These are phyloP conservation scores for Hanseniaspora sp. DNA, from an alignment of 1,139 yeast species.

Conservation along the genomic window DNA sequence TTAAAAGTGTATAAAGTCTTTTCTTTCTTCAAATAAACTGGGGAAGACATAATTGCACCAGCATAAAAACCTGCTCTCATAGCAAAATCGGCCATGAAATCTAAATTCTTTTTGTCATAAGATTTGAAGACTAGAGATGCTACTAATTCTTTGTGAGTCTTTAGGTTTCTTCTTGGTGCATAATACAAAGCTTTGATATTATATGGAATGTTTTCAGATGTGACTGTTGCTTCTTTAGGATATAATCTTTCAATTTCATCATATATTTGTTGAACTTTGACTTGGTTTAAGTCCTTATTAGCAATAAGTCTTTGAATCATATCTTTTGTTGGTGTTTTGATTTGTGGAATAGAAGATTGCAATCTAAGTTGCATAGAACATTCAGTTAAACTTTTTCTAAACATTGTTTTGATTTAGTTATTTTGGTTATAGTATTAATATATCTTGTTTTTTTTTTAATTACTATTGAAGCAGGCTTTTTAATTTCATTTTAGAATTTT, in stretches of 20 bases:
- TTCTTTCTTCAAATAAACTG: conserved; percentile 55
- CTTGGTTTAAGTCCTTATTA: background rate
- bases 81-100: conserved; percentile 74
- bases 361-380: background rate
- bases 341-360: background rate
- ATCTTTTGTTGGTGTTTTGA: background rate
- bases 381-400: background rate
- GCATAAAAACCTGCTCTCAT: conserved; percentile 81
- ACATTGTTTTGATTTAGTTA: background rate
- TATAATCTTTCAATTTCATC: conserved; percentile 8
- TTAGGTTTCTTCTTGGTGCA: conserved; percentile 63
- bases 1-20: conserved; percentile 90
- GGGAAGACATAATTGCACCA: conserved; percentile 71
- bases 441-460: too few relatives aligned
- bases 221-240: conserved; percentile 4
- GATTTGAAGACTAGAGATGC: conserved; percentile 66
- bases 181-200: conserved; percentile 73
- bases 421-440: background rate
- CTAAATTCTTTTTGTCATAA: conserved; percentile 57
- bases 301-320: conserved; percentile 5
- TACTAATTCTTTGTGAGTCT: conserved; percentile 59
- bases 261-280: background rate
- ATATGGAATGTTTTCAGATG: conserved; percentile 43
- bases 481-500: background rate
- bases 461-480: too few relatives aligned